phyloP scores from a whole-genome alignment of 2,329 filamentous ascomycete genomes.

The Colletotrichum sp. region DNA sequence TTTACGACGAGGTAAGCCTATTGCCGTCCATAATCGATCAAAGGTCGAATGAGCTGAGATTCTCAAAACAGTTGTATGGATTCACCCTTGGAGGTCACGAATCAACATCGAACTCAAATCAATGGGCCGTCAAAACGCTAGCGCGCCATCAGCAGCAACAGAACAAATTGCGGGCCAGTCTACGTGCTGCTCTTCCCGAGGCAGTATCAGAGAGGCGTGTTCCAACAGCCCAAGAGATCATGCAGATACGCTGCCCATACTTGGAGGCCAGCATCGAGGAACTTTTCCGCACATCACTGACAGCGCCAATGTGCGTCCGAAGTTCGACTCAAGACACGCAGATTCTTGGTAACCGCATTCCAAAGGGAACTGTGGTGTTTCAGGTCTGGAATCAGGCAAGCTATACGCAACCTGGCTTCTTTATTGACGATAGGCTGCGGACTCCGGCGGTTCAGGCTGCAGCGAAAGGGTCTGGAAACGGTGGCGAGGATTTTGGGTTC shows the following conservation, averaged over 20 bases:
- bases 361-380: slow-evolving; percentile 28
- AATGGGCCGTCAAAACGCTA: slow-evolving; percentile 26
- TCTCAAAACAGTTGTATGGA: slow-evolving; percentile 26
- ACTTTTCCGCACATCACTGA: slow-evolving; percentile 27
- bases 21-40: background rate
- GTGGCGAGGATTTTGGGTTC: background rate
- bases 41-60: background rate
- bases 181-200: slow-evolving; percentile 16
- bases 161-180: slow-evolving; percentile 25
- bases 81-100: slow-evolving; percentile 32
- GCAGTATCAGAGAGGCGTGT: slow-evolving; percentile 23
- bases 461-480: slow-evolving; percentile 22
- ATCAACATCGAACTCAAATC: slow-evolving; percentile 26
- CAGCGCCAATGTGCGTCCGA: slow-evolving; percentile 27
- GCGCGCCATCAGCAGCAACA: slow-evolving; percentile 28
- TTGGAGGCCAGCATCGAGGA: slow-evolving; percentile 34
- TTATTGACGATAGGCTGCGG: slow-evolving; percentile 30
- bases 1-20: slow-evolving; percentile 36
- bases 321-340: slow-evolving; percentile 28
- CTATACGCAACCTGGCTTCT: slow-evolving; percentile 28
- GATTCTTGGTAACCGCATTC: slow-evolving; percentile 30
- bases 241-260: slow-evolving; percentile 25
- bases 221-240: slow-evolving; percentile 27
- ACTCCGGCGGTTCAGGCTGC: slow-evolving; percentile 18
- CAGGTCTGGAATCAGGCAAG: slow-evolving; percentile 23